Evolutionary conservation across 2,329 filamentous ascomycete genomes (phyloP).

Genomic region (Aspergillus quadrilineatus): DNA sequence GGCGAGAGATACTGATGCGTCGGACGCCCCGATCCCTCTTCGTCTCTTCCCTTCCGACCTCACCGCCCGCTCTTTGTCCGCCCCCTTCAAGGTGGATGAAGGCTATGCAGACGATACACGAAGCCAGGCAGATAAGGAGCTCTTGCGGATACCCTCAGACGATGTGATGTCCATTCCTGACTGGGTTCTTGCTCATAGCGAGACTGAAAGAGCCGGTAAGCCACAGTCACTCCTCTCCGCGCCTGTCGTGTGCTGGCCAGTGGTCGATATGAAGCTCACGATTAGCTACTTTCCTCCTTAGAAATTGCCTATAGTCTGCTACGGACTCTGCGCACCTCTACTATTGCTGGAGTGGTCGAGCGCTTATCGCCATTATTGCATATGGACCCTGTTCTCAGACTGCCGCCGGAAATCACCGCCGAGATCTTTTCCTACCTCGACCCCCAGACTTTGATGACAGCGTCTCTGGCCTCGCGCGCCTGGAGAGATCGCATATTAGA

Average conservation of each 20-base stretch:
- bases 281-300: slow-evolving; percentile 39
- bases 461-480: slow-evolving; percentile 72
- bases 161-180: slow-evolving; percentile 50
- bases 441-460: slow-evolving; percentile 73
- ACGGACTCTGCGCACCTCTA: slow-evolving; percentile 73
- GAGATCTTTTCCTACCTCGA: slow-evolving; percentile 86
- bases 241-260: slow-evolving; percentile 9
- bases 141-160: slow-evolving; percentile 34
- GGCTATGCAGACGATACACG: slow-evolving; percentile 78
- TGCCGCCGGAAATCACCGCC: slow-evolving; percentile 87
- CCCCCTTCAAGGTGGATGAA: slow-evolving; percentile 68
- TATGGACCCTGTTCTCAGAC: slow-evolving; percentile 82
- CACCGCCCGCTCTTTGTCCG: slow-evolving; percentile 30
- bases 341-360: slow-evolving; percentile 76
- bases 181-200: slow-evolving; percentile 56
- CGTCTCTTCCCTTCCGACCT: slow-evolving; percentile 29
- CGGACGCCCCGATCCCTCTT: slow-evolving; percentile 22
- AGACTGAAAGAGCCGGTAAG: slow-evolving; percentile 57
- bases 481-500: slow-evolving; percentile 84
- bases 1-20: slow-evolving; percentile 29
- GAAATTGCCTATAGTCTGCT: slow-evolving; percentile 79
- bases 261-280: not conserved
- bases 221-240: not conserved
- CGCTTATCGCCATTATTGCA: slow-evolving; percentile 79
- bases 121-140: slow-evolving; percentile 46